These are phyloP conservation scores for Neonectria faginata DNA, from an alignment of 2,329 filamentous ascomycete species.

Conservation along the genomic window DNA sequence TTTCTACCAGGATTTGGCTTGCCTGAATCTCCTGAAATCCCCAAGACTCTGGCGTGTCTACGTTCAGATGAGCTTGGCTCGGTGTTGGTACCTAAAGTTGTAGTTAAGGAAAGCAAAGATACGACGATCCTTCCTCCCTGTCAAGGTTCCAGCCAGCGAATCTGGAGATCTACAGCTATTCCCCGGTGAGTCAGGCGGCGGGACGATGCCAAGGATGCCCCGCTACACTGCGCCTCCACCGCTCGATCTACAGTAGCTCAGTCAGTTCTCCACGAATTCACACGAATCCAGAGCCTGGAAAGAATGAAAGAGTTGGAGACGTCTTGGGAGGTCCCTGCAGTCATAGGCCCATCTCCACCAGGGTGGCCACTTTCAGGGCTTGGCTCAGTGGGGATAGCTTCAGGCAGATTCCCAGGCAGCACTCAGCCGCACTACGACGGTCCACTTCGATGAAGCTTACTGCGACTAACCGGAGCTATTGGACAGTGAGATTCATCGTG, in stretches of 20 bases:
- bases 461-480: constrained; percentile 6
- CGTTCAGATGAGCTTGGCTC: neutral
- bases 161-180: constrained; percentile 30
- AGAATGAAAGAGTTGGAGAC: neutral
- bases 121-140: neutral
- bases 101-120: too few relatives aligned
- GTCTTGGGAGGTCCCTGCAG: neutral
- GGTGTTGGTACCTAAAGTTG: too few relatives aligned
- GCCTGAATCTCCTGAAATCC: neutral
- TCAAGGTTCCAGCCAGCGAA: neutral
- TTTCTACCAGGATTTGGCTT: neutral
- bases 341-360: neutral
- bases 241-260: neutral
- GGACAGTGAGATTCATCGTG: constrained; percentile 8
- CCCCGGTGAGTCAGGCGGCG: constrained; percentile 42
- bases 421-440: constrained; percentile 18
- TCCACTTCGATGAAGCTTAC: neutral
- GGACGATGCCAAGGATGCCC: constrained; percentile 5
- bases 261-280: neutral
- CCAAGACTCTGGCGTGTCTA: neutral
- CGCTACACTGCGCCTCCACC: constrained; percentile 8
- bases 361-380: neutral
- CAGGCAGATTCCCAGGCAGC: constrained; percentile 22
- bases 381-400: constrained; percentile 3
- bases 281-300: neutral